Percentiles rank a stretch among this genome's conserved stretches.
These are phyloP conservation scores for Saccharomycopsis hybrid DNA, from an alignment of 1,139 yeast genomes.

Conservation along the genomic window DNA sequence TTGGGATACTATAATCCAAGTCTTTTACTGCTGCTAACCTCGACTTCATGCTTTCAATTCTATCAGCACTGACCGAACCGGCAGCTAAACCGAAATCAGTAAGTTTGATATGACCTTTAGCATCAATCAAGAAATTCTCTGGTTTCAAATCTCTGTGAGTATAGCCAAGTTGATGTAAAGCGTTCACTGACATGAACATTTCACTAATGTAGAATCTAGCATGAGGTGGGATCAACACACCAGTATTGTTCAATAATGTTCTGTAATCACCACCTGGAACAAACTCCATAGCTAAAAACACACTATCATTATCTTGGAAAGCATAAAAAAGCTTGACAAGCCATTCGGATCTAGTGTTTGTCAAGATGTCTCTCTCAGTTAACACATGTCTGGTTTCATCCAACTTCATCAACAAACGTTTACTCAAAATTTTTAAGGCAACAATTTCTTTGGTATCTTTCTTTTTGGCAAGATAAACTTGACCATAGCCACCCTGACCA, in stretches of 20 bases:
- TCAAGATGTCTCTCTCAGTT: slow-evolving; percentile 92
- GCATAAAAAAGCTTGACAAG: slow-evolving; percentile 88
- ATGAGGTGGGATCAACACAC: slow-evolving; percentile 87
- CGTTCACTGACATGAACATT: slow-evolving; percentile 93
- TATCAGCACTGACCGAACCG: slow-evolving; percentile 87
- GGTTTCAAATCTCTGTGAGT: slow-evolving; percentile 98
- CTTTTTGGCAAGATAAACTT: slow-evolving; percentile 90
- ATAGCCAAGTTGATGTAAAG: slow-evolving; percentile 89
- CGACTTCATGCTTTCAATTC: slow-evolving; percentile 88
- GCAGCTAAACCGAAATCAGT: slow-evolving; percentile 98
- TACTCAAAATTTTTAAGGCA: slow-evolving; percentile 88
- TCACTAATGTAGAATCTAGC: slow-evolving; percentile 93
- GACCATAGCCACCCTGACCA: slow-evolving; percentile 99
- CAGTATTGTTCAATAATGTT: slow-evolving; percentile 87
- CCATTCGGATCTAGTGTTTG: slow-evolving; percentile 96
- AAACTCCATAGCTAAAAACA: slow-evolving; percentile 96
- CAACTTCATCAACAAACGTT: slow-evolving; percentile 74
- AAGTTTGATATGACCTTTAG: slow-evolving; percentile 90
- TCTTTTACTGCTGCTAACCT: slow-evolving; percentile 78
- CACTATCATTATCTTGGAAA: slow-evolving; percentile 86
- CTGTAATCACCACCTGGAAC: slow-evolving; percentile 99
- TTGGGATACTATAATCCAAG: slow-evolving; percentile 58
- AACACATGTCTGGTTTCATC: slow-evolving; percentile 95
- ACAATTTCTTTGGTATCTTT: slow-evolving; percentile 93
- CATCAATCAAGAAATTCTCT: slow-evolving; percentile 90